phyloP scores from a whole-genome alignment of 805 yeast genomes.

The Yamadazyma olivae region DNA sequence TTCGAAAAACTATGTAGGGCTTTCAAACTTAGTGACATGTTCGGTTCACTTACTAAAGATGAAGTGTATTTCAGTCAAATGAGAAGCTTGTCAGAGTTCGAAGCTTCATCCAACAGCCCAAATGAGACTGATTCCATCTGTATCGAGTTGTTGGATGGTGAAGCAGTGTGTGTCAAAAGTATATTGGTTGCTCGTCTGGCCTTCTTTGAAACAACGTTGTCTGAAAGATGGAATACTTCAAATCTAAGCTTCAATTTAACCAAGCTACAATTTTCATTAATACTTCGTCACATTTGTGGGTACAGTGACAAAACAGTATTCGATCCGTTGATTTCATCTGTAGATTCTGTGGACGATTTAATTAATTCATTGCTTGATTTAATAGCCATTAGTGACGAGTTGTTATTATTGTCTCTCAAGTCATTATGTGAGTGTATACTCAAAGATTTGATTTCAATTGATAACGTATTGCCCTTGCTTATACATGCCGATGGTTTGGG shows the following conservation, averaged over 20 bases:
- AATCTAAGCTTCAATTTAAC: constrained; percentile 42
- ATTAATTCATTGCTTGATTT: constrained; percentile 55
- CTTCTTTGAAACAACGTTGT: constrained; percentile 59
- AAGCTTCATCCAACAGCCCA: constrained; percentile 1
- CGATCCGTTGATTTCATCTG: constrained; percentile 21
- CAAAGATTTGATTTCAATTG: constrained; percentile 52
- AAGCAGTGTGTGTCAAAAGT: constrained; percentile 45
- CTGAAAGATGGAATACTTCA: constrained; percentile 48
- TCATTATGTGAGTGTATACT: constrained; percentile 59
- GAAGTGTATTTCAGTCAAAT: constrained; percentile 15
- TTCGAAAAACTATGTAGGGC: constrained; percentile 22
- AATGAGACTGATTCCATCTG: background rate
- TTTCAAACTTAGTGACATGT: constrained; percentile 20
- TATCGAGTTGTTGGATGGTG: constrained; percentile 47
- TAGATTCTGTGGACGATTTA: constrained; percentile 36
- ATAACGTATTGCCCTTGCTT: constrained; percentile 57
- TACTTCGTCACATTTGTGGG: constrained; percentile 61
- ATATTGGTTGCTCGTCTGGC: constrained; percentile 57
- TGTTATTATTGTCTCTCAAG: constrained; percentile 57
- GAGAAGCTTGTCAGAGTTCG: constrained; percentile 15
- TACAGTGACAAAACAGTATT: constrained; percentile 39
- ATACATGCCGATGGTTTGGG: constrained; percentile 49
- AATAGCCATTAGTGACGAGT: constrained; percentile 59
- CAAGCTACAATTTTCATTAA: constrained; percentile 40
- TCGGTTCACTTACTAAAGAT: constrained; percentile 23